Evolutionary conservation across 2,329 filamentous ascomycete genomes (phyloP), one percentile per base, ranked within the genome.

Genomic region (Colletotrichum acutatum): DNA sequence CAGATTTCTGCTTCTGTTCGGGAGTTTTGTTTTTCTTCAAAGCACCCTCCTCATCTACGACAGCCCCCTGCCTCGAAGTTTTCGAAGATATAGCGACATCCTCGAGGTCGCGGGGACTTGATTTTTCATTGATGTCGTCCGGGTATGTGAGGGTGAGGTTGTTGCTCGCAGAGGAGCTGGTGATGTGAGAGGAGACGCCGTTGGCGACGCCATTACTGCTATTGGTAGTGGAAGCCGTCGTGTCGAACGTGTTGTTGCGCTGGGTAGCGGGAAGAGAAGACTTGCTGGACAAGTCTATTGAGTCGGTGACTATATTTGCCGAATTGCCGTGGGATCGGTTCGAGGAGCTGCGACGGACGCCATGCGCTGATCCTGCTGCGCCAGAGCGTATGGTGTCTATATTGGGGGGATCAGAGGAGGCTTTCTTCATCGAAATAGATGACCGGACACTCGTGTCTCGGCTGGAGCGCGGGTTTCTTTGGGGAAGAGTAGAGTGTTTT

Each of bases 351-450:
- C 76, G 77, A 74, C 76, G 79, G 83, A 81, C 83, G 86, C 87
- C 88, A 89, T 90, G 84, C 85, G 88, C 84, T 84, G 85, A 83
- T 82, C 85, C 82, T 82, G 81, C 81, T 83, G 86, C 84, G 88
- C 85, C 86, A 83, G 87, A 88, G 85, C 85, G 85, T 84, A 86
- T 85, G 85, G 84, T 85, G 86, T 89, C 85, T 89, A 84, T 85
- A 81, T 85, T 84, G 82, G 86, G 84, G 79, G 84, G 81, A 76
- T 87, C 84, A 83, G 87, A 82, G 77, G 84, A 89, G 83, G 83
- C 83, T 87, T 90, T 84, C 88, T 89, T 91, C 89, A 91, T 91
- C 89, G 89, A 90, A 85, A 78, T 83, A 62, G 84, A 81, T 78
- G 34, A 72, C 71, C 63, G 71, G 71, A 74, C 71, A 74, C 68